A percentile compares a stretch with the other conserved stretches of the same genome.
phyloP scores from a whole-genome alignment of 768 basidiomycete genomes.

The Termitomyces sp. region DNA sequence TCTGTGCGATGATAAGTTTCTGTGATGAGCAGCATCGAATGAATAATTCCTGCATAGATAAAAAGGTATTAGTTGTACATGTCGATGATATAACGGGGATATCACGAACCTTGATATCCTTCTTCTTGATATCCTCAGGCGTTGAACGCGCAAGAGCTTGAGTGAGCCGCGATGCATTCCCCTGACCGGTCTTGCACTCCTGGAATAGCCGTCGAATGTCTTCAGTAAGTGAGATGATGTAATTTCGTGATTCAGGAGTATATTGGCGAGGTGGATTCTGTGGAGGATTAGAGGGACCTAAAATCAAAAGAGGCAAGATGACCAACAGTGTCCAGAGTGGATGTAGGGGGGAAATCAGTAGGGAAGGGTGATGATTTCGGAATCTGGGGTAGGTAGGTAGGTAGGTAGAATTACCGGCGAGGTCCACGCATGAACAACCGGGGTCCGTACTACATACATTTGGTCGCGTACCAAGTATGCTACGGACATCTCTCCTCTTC shows the following conservation, averaged over 20 bases:
- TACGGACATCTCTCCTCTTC: no score
- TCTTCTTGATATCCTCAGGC: constrained; percentile 63
- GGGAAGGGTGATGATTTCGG: constrained; percentile 4
- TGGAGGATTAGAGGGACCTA: neutral
- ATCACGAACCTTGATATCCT: constrained; percentile 51
- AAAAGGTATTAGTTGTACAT: neutral
- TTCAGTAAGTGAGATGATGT: constrained; percentile 28
- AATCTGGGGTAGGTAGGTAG: no score
- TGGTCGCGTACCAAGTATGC: no score
- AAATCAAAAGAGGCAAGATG: no score
- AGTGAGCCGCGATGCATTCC: constrained; percentile 73
- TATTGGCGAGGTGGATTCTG: no score
- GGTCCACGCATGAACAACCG: no score
- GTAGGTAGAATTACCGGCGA: no score
- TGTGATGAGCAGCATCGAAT: constrained; percentile 75
- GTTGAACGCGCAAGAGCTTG: constrained; percentile 66
- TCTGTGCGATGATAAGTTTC: constrained; percentile 82
- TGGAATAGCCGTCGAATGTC: constrained; percentile 70
- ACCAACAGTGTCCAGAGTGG: no score
- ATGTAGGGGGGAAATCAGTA: no score
- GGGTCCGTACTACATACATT: no score
- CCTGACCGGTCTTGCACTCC: constrained; percentile 80
- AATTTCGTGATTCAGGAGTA: constrained; percentile 24
- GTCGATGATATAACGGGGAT: neutral
- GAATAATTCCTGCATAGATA: constrained; percentile 70